phyloP scores from a whole-genome alignment of 1,139 yeast species.

The Taphrina pruni region DNA sequence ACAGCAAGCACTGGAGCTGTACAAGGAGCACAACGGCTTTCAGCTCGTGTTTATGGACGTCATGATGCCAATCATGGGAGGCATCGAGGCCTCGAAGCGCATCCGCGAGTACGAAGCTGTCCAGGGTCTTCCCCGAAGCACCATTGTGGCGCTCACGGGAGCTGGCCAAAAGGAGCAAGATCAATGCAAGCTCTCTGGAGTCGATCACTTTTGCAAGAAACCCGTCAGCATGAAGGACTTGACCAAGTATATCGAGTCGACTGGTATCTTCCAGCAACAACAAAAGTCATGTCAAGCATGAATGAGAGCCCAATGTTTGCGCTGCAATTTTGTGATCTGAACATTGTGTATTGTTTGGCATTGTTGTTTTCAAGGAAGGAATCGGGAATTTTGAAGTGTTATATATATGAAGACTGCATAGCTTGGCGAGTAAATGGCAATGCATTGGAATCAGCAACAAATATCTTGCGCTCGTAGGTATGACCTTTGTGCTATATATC shows the following conservation, averaged over 20 bases:
- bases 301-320: no score
- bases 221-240: conserved; percentile 26
- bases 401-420: not conserved
- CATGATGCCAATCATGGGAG: conserved; percentile 34
- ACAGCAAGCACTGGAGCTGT: not conserved
- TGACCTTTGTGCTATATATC: no score
- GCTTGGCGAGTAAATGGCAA: conserved; percentile 3
- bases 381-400: not conserved
- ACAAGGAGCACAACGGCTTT: conserved; percentile 4
- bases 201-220: conserved; percentile 26
- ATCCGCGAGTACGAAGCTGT: conserved; percentile 4
- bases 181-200: conserved; percentile 15
- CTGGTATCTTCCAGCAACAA: not conserved
- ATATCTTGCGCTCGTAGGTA: not conserved
- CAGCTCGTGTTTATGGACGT: conserved; percentile 34
- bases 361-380: not conserved
- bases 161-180: conserved; percentile 25
- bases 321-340: no score
- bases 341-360: not conserved
- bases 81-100: conserved; percentile 20
- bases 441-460: not conserved
- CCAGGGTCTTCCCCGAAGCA: not conserved
- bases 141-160: conserved; percentile 25
- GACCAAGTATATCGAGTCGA: conserved; percentile 10
- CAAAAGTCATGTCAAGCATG: no score